Percentiles rank a stretch among this genome's conserved stretches.
phyloP scores from a whole-genome alignment of 2,329 filamentous ascomycete genomes.

The Ophiostoma populinum region DNA sequence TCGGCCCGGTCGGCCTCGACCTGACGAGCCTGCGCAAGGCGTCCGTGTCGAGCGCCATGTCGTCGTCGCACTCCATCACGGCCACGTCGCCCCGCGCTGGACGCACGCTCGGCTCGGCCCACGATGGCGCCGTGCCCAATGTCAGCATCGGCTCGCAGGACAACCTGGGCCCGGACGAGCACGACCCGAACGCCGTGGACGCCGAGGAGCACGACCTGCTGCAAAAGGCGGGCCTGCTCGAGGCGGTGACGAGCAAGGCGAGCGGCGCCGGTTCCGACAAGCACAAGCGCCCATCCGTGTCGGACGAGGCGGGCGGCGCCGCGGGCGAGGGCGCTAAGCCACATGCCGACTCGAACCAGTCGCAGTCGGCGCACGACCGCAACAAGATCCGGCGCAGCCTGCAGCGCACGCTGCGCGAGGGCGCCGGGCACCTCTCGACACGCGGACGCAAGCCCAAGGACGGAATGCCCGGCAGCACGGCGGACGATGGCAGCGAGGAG shows the following conservation, averaged over 20 bases:
- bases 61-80: constrained; percentile 19
- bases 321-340: constrained; percentile 1
- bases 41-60: constrained; percentile 25
- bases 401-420: constrained; percentile 76
- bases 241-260: constrained; percentile 16
- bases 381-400: constrained; percentile 68
- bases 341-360: neutral
- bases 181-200: constrained; percentile 31
- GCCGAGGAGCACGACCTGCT: constrained; percentile 51
- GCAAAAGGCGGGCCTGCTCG: constrained; percentile 48
- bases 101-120: constrained; percentile 16
- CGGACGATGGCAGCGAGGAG: constrained; percentile 23
- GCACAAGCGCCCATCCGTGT: neutral
- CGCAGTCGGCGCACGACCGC: constrained; percentile 25
- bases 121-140: constrained; percentile 13
- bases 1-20: constrained; percentile 20
- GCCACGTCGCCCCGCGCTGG: constrained; percentile 18
- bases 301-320: neutral
- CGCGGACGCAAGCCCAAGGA: constrained; percentile 65
- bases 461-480: neutral
- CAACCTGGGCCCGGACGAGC: constrained; percentile 8
- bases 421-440: constrained; percentile 47
- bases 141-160: constrained; percentile 9
- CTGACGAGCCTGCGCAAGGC: constrained; percentile 20
- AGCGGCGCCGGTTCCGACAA: neutral